Evolutionary conservation across 495 filamentous ascomycete species (phyloP).

Genomic region (Diplogelasinospora grovesii): DNA sequence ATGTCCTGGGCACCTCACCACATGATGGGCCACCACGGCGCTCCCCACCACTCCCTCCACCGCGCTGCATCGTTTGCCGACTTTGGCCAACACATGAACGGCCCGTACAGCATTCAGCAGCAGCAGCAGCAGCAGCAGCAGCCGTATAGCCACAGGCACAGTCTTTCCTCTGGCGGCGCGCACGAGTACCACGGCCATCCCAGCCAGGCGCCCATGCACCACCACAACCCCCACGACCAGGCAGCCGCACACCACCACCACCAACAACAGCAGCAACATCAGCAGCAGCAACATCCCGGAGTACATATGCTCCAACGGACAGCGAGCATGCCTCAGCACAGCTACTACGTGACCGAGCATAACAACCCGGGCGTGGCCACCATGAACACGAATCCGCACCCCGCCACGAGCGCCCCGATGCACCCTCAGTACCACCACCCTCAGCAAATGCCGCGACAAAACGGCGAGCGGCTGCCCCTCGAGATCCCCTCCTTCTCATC

Average conservation of each 20-base stretch:
- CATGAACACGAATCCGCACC: constrained; percentile 42
- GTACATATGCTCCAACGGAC: constrained; percentile 34
- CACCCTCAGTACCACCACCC: constrained; percentile 31
- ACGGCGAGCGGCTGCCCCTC: constrained; percentile 32
- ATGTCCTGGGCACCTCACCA: constrained; percentile 33
- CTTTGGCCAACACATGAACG: constrained; percentile 38
- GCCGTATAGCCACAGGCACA: constrained; percentile 38
- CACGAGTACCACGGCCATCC: constrained; percentile 31
- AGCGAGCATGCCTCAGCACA: constrained; percentile 35
- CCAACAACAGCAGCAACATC: constrained; percentile 15
- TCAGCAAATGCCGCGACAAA: constrained; percentile 40
- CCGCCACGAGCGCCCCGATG: constrained; percentile 9
- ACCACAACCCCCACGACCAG: constrained; percentile 15
- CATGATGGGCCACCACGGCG: constrained; percentile 21
- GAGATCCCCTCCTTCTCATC: constrained; percentile 37
- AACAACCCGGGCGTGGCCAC: constrained; percentile 47
- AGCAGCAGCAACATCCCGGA: constrained; percentile 25
- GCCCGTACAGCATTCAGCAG: constrained; percentile 31
- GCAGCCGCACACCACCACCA: constrained; percentile 6
- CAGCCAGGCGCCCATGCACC: constrained; percentile 8
- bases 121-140: no score
- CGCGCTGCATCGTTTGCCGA: constrained; percentile 38
- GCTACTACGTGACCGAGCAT: constrained; percentile 45
- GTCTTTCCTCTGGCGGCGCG: constrained; percentile 30
- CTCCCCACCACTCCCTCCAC: constrained; percentile 28